These are phyloP conservation scores for Coemansia sp. DNA, from an alignment of 192 early-diverging fungal species.

Conservation along the genomic window DNA sequence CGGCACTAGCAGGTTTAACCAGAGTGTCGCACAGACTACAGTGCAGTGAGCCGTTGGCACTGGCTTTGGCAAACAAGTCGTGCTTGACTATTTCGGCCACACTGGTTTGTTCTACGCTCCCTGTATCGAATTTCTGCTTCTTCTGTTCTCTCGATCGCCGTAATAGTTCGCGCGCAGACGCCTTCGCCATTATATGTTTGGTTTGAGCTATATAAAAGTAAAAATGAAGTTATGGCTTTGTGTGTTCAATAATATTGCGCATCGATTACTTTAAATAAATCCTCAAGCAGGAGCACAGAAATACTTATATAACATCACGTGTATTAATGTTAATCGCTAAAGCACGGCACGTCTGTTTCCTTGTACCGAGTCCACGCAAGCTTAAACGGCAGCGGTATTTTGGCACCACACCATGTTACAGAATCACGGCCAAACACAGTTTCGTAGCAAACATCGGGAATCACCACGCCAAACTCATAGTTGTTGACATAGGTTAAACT, in stretches of 20 bases:
- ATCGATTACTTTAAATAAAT: not conserved
- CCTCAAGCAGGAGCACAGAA: not conserved
- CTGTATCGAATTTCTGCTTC: slow-evolving; percentile 5
- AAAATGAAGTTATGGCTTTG: not conserved
- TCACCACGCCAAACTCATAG: slow-evolving; percentile 43
- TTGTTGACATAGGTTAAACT: slow-evolving; percentile 22
- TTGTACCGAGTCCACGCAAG: slow-evolving; percentile 26
- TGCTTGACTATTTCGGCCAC: not conserved
- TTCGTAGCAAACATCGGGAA: slow-evolving; percentile 17
- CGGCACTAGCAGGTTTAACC: slow-evolving; percentile 10
- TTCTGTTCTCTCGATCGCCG: slow-evolving; percentile 40
- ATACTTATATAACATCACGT: slow-evolving; percentile 4
- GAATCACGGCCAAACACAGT: slow-evolving; percentile 21
- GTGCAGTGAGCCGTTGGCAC: not conserved
- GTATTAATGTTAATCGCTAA: not conserved
- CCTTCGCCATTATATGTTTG: slow-evolving; percentile 18
- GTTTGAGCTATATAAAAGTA: not conserved
- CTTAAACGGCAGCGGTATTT: slow-evolving; percentile 32
- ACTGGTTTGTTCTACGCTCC: not conserved
- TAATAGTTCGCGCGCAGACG: slow-evolving; percentile 34
- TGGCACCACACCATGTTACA: slow-evolving; percentile 19
- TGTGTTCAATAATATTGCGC: not conserved
- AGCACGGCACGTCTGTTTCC: slow-evolving; percentile 16
- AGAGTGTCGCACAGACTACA: not conserved
- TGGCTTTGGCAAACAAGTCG: not conserved